A percentile compares a stretch with the other conserved stretches of the same genome.
Evolutionary conservation across 208 protist species (phyloP).

Genomic region (Crithidia mellificae): DNA sequence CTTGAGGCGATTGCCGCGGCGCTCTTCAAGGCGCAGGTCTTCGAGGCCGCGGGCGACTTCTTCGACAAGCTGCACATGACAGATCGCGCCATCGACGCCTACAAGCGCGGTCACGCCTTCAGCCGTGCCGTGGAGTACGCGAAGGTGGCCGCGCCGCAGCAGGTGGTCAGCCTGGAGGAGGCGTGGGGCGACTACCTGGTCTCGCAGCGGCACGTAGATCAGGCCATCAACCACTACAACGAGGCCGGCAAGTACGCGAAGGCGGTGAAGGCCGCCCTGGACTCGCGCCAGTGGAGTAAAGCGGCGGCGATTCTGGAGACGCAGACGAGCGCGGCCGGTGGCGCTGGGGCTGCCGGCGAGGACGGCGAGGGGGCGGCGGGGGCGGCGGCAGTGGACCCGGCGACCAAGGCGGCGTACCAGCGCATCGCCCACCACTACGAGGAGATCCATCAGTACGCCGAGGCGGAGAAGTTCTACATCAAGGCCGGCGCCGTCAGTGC

Average conservation of each 20-base stretch:
- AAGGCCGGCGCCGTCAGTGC: conserved; percentile 84
- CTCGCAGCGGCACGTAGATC: conserved; percentile 93
- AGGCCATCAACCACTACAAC: conserved; percentile 97
- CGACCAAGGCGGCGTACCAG: conserved; percentile 81
- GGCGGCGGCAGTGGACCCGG: conserved; percentile 31
- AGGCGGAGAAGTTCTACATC: conserved; percentile 95
- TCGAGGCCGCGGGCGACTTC: conserved; percentile 96
- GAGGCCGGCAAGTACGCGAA: conserved; percentile 94
- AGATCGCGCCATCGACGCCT: conserved; percentile 94
- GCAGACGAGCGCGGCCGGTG: conserved; percentile 49
- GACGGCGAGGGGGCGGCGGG: background rate
- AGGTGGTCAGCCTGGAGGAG: conserved; percentile 90
- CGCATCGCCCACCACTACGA: conserved; percentile 95
- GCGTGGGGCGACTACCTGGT: conserved; percentile 97
- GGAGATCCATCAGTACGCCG: conserved; percentile 83
- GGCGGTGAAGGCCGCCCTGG: conserved; percentile 96
- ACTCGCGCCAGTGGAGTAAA: conserved; percentile 94
- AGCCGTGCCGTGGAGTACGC: conserved; percentile 94
- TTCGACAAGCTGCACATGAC: conserved; percentile 94
- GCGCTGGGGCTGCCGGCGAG: conserved; percentile 11
- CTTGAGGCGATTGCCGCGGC: conserved; percentile 94
- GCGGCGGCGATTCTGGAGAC: conserved; percentile 87
- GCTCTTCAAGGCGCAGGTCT: conserved; percentile 92
- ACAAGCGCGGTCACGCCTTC: conserved; percentile 94
- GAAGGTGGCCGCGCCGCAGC: conserved; percentile 63